Base-by-base conservation (phyloP, 2,329 filamentous ascomycete genomes). In the Fusarium continuum region DNA sequence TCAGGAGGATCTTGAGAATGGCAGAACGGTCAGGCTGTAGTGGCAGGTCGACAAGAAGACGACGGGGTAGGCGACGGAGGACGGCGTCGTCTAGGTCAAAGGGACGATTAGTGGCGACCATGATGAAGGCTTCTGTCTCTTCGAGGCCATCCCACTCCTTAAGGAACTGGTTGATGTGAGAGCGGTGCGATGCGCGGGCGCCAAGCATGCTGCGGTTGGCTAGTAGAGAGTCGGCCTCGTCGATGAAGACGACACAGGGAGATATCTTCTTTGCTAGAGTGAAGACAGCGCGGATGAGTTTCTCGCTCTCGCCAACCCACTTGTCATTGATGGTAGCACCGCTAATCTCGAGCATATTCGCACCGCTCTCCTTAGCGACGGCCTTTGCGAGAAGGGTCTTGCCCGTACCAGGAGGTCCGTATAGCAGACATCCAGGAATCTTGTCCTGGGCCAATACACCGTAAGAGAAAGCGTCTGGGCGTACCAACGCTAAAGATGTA, bases 81-180 rank as follows among this genome's bases (percentile, higher is more conserved):
- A 95, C 90, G 9, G 91, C 91, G 69, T 95, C 91, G 70, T 99
- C 95, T 1, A 99, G 85, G 72, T 98, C 95, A 71, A 96, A 97
- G 0, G 95, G 95, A 9, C 94, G 85, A 76, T 99, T 98, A 8
- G 93, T 98, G 23, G 95, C 94, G 0, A 98, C 93, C 93, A 99
- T 97, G 76, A 99, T 94, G 75, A 99, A 98, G 4, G 94, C 92
- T 16, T 90, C 91, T 40, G 88, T 85, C 68, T 91, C 90, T 49
- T 82, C 81, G 81, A 98, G 89, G 10, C 95, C 95, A 70, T 98
- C 95, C 95, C 94, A 98, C 75, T 98, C 94, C 49, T 93, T 90
- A 44, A 99, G 80, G 75, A 98, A 98, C 77, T 99, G 94, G 73
- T 97, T 99, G 75, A 98, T 93, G 50, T 95, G 89, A 74, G 97